phyloP scores from a whole-genome alignment of 768 basidiomycete species.

The Strobilomyces echinocephalus region DNA sequence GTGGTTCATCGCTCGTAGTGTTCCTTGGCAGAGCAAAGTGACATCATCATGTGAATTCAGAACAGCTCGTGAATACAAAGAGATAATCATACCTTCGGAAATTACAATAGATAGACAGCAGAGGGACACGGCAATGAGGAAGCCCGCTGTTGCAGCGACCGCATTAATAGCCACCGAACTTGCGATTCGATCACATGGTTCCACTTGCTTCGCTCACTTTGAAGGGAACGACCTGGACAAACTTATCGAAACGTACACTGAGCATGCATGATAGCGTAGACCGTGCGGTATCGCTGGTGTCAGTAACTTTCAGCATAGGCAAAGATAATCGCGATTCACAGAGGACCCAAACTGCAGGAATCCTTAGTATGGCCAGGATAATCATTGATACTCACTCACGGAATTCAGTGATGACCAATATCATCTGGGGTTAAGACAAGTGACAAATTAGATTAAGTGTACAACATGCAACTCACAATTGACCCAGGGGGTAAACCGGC shows the following conservation, averaged over 20 bases:
- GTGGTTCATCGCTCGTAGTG: conserved; percentile 5
- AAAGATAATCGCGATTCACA: conserved; percentile 20
- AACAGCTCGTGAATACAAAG: too few relatives aligned
- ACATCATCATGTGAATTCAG: neutral
- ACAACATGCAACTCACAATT: conserved; percentile 18
- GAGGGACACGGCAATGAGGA: too few relatives aligned
- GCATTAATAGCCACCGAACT: too few relatives aligned
- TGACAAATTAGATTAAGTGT: neutral
- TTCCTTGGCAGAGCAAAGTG: conserved; percentile 4
- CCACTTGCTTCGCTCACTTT: too few relatives aligned
- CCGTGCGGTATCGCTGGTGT: conserved; percentile 19
- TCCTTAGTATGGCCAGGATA: neutral
- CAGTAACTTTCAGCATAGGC: neutral
- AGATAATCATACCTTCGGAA: too few relatives aligned
- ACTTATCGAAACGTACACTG: conserved; percentile 33
- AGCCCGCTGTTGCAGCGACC: too few relatives aligned
- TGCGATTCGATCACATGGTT: too few relatives aligned
- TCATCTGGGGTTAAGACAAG: conserved; percentile 1
- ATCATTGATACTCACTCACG: neutral
- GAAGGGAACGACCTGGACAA: conserved; percentile 27
- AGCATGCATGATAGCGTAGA: conserved; percentile 26
- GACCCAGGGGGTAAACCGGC: conserved; percentile 31
- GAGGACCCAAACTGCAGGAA: conserved; percentile 24
- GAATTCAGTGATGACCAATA: conserved; percentile 26
- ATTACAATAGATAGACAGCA: too few relatives aligned